These are phyloP conservation scores for Asclepias syriaca DNA, from an alignment of 257 asterid genomes.

Conservation along the genomic window DNA sequence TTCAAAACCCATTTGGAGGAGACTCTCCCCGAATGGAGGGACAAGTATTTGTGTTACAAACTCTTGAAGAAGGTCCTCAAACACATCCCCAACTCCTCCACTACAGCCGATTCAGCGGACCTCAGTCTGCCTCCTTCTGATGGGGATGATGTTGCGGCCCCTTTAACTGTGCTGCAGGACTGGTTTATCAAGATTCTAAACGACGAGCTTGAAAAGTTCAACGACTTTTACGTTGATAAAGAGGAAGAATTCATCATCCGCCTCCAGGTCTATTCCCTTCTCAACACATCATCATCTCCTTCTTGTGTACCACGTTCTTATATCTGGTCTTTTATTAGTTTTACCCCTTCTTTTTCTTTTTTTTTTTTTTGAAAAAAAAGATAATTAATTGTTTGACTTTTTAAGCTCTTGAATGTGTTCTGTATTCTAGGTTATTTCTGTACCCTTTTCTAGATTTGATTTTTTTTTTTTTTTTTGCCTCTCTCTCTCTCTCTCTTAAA, in stretches of 20 bases:
- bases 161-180: slow-evolving; percentile 41
- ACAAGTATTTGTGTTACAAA: slow-evolving; percentile 78
- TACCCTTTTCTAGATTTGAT: neutral
- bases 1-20: slow-evolving; percentile 62
- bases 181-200: slow-evolving; percentile 67
- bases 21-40: slow-evolving; percentile 94
- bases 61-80: slow-evolving; percentile 81
- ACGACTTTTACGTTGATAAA: slow-evolving; percentile 93
- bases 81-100: slow-evolving; percentile 32
- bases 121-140: slow-evolving; percentile 10
- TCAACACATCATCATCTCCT: neutral
- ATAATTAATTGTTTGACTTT: neutral
- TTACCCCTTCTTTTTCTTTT: neutral
- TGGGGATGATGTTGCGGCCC: slow-evolving; percentile 22
- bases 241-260: slow-evolving; percentile 90
- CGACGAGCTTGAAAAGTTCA: slow-evolving; percentile 78
- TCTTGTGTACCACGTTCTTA: neutral
- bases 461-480: neutral
- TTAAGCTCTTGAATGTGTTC: slow-evolving; percentile 2
- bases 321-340: neutral
- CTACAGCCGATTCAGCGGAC: slow-evolving; percentile 18
- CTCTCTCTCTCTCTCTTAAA: neutral
- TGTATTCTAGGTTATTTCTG: neutral
- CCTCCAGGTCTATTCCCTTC: slow-evolving; percentile 47
- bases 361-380: too few species aligned